These are phyloP conservation scores for Podospora anserina DNA, from an alignment of 495 filamentous ascomycete species.

Conservation along the genomic window DNA sequence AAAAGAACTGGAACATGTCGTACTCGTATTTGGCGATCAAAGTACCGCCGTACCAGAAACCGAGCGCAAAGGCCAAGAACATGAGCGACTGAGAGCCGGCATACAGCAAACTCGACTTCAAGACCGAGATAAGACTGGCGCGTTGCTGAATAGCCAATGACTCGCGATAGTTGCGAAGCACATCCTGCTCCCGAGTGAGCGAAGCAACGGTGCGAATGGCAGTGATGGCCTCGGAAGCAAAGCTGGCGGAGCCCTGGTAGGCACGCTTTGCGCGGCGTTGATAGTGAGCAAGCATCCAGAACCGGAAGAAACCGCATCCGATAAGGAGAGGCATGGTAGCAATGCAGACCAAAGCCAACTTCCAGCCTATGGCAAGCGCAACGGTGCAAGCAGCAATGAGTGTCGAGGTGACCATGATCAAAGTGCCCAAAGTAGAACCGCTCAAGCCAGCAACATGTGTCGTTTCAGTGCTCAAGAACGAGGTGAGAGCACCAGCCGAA, in stretches of 20 bases:
- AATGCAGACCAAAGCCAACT: constrained; percentile 81
- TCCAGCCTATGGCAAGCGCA: constrained; percentile 75
- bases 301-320: constrained; percentile 81
- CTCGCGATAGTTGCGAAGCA: constrained; percentile 61
- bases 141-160: constrained; percentile 31
- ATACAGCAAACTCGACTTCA: constrained; percentile 55
- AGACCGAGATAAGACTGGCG: constrained; percentile 32
- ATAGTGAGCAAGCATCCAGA: constrained; percentile 67
- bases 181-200: constrained; percentile 59
- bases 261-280: constrained; percentile 68
- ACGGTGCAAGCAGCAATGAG: constrained; percentile 65
- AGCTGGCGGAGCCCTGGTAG: constrained; percentile 72
- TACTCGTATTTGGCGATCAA: constrained; percentile 71
- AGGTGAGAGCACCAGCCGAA: constrained; percentile 76
- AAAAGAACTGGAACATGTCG: constrained; percentile 74
- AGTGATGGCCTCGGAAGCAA: constrained; percentile 83
- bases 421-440: constrained; percentile 75
- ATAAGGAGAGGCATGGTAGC: constrained; percentile 76
- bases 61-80: constrained; percentile 82
- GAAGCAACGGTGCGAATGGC: constrained; percentile 88
- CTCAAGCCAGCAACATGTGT: constrained; percentile 81
- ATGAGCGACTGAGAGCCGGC: constrained; percentile 74
- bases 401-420: constrained; percentile 72
- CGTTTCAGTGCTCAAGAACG: constrained; percentile 81
- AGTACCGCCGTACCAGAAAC: constrained; percentile 75